Evolutionary conservation across 2,329 filamentous ascomycete genomes (phyloP), one percentile per base, ranked within the genome.

Genomic region (Daldinia eschscholtzii): DNA sequence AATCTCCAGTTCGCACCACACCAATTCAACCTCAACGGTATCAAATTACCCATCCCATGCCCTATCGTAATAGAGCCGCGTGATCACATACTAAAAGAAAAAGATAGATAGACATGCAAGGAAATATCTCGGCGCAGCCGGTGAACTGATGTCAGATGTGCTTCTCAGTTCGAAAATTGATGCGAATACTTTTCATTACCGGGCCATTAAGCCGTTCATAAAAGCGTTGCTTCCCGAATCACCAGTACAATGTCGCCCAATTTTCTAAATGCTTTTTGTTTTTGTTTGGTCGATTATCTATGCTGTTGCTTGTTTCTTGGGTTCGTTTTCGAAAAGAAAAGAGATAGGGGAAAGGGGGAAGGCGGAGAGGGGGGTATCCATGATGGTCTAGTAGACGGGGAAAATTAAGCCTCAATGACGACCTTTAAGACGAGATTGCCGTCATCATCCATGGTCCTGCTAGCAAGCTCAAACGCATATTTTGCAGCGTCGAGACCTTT

Each of bases 391-490:
- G 52, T 37, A 15, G n/a, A 35, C 13, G 20, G 15, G 20, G 20
- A 30, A 42, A 13, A 56, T 78, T 79, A 88, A 57, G 83, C 82
- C 76, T 88, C 86, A 68, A 89, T 88, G 44, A 93, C 87, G 44
- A 93, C 91, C 82, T 93, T 93, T 69, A 93, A 80, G 15, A 93
- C 90, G 60, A 93, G 79, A 18, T 88, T 90, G 0, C 91, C 91
- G 1, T 89, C 81, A 35, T 88, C 87, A 74, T 93, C 92, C 41
- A 86, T 85, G 0, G 90, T 92, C 74, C 88, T 87, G 13, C 88
- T 86, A 1, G 91, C 92, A 76, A 93, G 85, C 74, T 91, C 88
- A 76, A 93, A 93, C 1, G 91, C 91, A 50, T 85, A 82, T 63
- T 86, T 85, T 6, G 88, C 89, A 33, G 86, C 83, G 13, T 85